Conservation (phyloP, 179 eudicot genomes). For the Camellia oleifera region DNA sequence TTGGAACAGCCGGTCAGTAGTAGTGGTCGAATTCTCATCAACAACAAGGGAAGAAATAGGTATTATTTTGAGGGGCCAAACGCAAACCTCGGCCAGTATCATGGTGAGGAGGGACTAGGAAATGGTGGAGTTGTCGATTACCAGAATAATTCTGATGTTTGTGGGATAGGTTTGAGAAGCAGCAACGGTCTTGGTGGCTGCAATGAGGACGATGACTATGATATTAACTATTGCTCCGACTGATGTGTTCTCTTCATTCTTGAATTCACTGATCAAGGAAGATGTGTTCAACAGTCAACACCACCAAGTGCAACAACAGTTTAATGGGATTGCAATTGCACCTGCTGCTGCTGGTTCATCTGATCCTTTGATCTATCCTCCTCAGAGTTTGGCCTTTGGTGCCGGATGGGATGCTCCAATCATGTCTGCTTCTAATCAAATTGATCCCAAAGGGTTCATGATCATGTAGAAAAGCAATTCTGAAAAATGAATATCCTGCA, state of each 20-base stretch:
- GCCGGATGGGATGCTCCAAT: slow-evolving; percentile 34
- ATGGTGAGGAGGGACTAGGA: not conserved
- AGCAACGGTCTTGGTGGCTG: not conserved
- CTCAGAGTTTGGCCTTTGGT: slow-evolving; percentile 17
- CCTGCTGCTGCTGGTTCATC: not conserved
- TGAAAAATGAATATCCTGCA: not conserved
- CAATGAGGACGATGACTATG: slow-evolving; percentile 20
- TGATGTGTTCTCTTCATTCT: slow-evolving; percentile 49
- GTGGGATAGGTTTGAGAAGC: not conserved
- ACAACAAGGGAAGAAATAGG: not conserved
- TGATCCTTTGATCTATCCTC: slow-evolving; percentile 18
- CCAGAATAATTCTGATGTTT: not conserved
- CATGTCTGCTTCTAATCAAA: slow-evolving; percentile 20
- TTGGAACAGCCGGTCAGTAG: not conserved
- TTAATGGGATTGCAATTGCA: not conserved
- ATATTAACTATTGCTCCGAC: slow-evolving; percentile 21
- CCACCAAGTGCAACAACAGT: slow-evolving; percentile 12
- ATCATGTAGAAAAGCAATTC: slow-evolving; percentile 6
- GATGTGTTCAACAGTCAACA: slow-evolving; percentile 27
- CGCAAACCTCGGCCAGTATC: not conserved
- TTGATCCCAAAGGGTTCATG: slow-evolving; percentile 10
- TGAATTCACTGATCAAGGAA: slow-evolving; percentile 48
- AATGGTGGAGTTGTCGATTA: not conserved
- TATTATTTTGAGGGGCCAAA: not conserved
- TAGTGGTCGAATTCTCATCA: not conserved